These are phyloP conservation scores for Penicillium herquei DNA, from an alignment of 495 filamentous ascomycete genomes.

Conservation along the genomic window DNA sequence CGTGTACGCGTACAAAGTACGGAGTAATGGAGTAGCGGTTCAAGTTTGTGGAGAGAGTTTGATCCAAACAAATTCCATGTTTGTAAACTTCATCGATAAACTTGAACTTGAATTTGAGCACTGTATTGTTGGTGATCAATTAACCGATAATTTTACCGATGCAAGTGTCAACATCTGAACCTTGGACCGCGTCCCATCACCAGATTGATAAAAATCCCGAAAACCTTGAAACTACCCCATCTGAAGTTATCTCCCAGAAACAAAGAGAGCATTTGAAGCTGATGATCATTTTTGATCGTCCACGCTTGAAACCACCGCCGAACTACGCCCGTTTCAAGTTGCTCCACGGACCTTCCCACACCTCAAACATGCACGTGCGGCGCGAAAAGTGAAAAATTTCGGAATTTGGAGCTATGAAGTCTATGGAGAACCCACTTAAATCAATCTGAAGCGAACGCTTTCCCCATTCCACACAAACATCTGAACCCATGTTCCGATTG, in stretches of 20 bases:
- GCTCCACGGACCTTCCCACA: background rate
- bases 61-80: background rate
- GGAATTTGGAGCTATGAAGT: no score
- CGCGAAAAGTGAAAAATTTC: no score
- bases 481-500: no score
- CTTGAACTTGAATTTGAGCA: background rate
- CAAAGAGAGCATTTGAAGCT: no score
- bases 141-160: constrained; percentile 14
- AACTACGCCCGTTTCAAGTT: constrained; percentile 22
- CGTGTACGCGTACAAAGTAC: background rate
- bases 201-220: background rate
- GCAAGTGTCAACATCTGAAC: background rate
- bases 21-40: no score
- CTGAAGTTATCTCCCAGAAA: no score
- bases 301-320: constrained; percentile 22
- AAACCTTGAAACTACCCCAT: no score
- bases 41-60: constrained; percentile 3
- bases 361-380: no score
- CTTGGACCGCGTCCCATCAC: background rate
- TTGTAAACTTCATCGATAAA: background rate
- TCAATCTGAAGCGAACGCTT: background rate
- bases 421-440: background rate
- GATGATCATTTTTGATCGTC: constrained; percentile 15
- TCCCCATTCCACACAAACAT: background rate
- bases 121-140: background rate